Evolutionary conservation across 306 rosid species (phyloP).

Genomic region (Cucurbita ficifolia): DNA sequence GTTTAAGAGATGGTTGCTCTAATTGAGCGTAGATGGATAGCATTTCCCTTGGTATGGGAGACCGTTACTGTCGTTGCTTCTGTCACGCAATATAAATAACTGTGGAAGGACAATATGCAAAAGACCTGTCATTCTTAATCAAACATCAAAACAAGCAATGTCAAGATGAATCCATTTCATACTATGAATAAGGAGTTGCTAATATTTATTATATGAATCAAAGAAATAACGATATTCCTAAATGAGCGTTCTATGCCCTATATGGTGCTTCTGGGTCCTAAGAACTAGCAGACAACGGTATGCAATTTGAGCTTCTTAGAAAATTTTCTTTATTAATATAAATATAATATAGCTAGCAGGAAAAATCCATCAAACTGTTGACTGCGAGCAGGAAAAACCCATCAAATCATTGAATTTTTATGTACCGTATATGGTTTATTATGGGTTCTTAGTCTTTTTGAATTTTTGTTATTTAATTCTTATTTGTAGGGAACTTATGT

Average conservation of each 20-base stretch:
- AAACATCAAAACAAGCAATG: neutral
- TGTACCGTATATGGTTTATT: neutral
- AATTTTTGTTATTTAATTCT: neutral
- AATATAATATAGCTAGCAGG: neutral
- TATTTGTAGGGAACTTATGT: slow-evolving; percentile 67
- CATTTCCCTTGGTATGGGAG: neutral
- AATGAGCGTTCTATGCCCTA: neutral
- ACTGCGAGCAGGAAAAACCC: neutral
- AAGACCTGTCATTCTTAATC: neutral
- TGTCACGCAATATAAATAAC: neutral
- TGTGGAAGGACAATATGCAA: neutral
- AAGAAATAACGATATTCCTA: neutral
- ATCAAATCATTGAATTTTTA: neutral
- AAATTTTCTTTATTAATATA: neutral
- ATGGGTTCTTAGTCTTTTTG: neutral
- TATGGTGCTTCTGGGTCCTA: neutral
- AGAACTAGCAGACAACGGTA: neutral
- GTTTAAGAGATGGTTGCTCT: neutral
- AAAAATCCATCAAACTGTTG: neutral
- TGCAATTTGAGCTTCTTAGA: slow-evolving; percentile 1
- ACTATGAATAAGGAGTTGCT: neutral
- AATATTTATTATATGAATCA: neutral
- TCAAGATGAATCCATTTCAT: neutral
- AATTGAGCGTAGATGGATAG: neutral
- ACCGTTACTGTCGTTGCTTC: neutral